phyloP scores from a whole-genome alignment of 768 basidiomycete genomes.

The Lepiota brunneoincarnata region DNA sequence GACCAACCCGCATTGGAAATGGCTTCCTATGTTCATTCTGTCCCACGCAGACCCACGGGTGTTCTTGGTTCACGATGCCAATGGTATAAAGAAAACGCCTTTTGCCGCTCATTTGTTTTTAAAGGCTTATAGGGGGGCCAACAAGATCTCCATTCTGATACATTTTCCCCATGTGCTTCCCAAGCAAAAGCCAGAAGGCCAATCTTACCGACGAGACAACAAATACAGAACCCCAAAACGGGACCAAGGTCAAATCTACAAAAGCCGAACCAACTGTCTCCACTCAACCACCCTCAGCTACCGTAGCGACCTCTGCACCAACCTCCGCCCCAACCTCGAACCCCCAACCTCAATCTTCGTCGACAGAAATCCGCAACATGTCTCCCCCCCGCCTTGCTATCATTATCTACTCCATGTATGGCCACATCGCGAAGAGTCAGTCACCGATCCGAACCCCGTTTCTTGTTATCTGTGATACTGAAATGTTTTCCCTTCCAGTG shows the following conservation, averaged over 20 bases:
- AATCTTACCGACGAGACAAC: conserved; percentile 25
- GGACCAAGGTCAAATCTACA: conserved; percentile 23
- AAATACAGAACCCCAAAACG: conserved; percentile 15
- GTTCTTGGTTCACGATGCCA: too few relatives aligned
- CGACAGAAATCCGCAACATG: conserved; percentile 23
- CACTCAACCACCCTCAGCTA: conserved; percentile 1
- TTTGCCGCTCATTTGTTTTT: not conserved
- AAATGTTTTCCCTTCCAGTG: conserved; percentile 38
- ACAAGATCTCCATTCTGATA: conserved; percentile 7
- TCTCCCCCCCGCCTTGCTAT: conserved; percentile 61
- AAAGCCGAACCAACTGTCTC: conserved; percentile 19
- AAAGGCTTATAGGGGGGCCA: not conserved
- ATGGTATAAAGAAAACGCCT: too few relatives aligned
- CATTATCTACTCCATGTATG: conserved; percentile 72
- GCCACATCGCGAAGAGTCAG: conserved; percentile 68
- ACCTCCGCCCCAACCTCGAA: conserved; percentile 1
- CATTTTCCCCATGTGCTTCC: conserved; percentile 28
- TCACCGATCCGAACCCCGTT: conserved; percentile 8
- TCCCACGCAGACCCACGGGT: too few relatives aligned
- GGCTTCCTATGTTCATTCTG: too few relatives aligned
- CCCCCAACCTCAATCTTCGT: conserved; percentile 4
- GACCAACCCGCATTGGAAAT: too few relatives aligned
- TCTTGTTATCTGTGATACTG: not conserved
- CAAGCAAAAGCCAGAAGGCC: conserved; percentile 27
- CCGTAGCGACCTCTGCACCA: conserved; percentile 9